phyloP scores from a whole-genome alignment of 345 rosid genomes.

The Lepidium didymum region DNA sequence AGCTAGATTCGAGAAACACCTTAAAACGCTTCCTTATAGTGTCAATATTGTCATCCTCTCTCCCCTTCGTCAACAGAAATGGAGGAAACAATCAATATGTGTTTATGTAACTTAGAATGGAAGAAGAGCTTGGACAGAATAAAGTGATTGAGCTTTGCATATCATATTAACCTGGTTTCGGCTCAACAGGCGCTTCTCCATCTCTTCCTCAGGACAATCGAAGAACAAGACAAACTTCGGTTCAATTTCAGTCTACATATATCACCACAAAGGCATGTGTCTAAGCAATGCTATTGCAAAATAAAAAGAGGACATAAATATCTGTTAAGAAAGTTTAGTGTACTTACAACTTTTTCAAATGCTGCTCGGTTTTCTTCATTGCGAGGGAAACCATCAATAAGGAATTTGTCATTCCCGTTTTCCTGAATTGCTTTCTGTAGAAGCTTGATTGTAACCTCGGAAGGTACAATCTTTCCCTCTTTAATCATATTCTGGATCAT shows the following conservation, averaged over 20 bases:
- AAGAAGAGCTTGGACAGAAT: not conserved
- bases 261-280: not conserved
- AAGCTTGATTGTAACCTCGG: slow-evolving; percentile 85
- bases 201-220: slow-evolving; percentile 48
- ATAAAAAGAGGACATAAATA: not conserved
- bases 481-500: slow-evolving; percentile 58
- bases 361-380: slow-evolving; percentile 86
- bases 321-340: not conserved
- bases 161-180: slow-evolving; percentile 61
- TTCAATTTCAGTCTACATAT: slow-evolving; percentile 41
- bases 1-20: slow-evolving; percentile 59
- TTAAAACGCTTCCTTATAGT: slow-evolving; percentile 66
- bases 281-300: not conserved
- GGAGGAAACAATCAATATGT: not conserved
- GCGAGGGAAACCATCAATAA: slow-evolving; percentile 89
- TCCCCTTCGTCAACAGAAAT: slow-evolving; percentile 42
- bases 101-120: not conserved
- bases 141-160: not conserved
- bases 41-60: slow-evolving; percentile 78
- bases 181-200: slow-evolving; percentile 58
- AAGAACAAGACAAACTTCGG: slow-evolving; percentile 46
- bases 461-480: slow-evolving; percentile 62
- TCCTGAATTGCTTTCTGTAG: slow-evolving; percentile 61
- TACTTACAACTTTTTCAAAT: slow-evolving; percentile 67
- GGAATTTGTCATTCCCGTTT: slow-evolving; percentile 53